These are phyloP conservation scores for Xerocomus nothofagi DNA, from an alignment of 1,284 basidiomycete genomes.

Conservation along the genomic window DNA sequence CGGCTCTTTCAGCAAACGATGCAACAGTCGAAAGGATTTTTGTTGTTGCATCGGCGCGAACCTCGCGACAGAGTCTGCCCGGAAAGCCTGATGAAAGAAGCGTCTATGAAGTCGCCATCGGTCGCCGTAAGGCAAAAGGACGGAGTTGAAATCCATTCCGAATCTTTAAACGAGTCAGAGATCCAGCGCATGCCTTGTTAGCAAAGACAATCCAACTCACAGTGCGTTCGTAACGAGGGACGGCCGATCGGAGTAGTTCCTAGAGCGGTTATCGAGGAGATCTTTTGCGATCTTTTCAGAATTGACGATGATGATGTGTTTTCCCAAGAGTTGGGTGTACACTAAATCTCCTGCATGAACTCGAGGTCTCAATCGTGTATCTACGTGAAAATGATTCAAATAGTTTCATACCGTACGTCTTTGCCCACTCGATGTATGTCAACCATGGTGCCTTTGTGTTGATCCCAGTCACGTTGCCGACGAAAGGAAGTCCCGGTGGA, in stretches of 20 bases:
- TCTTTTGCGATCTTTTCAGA: conserved; percentile 23
- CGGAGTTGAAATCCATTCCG: conserved; percentile 14
- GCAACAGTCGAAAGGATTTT: conserved; percentile 12
- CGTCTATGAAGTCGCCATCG: conserved; percentile 21
- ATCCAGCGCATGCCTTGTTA: too few relatives aligned
- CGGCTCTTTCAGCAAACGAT: conserved; percentile 6
- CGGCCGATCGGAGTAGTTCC: conserved; percentile 17
- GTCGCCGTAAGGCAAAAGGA: conserved; percentile 14
- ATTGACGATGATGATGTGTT: conserved; percentile 20
- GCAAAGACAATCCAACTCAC: conserved; percentile 1
- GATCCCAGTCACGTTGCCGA: conserved; percentile 24
- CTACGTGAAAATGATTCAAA: not conserved
- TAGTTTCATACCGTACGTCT: conserved; percentile 17
- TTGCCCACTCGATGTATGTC: conserved; percentile 17
- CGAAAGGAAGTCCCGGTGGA: conserved; percentile 14
- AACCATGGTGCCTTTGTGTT: conserved; percentile 14
- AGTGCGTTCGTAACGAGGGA: conserved; percentile 14
- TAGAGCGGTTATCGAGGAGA: conserved; percentile 20
- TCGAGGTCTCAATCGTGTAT: not conserved
- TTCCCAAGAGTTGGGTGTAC: conserved; percentile 12
- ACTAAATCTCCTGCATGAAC: conserved; percentile 18
- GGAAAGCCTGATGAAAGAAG: conserved; percentile 23
- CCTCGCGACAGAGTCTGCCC: not conserved
- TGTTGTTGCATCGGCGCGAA: conserved; percentile 12
- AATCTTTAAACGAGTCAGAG: conserved; percentile 6